Conservation (phyloP, 1,284 basidiomycete species). For the Ceratobasidium sp. region DNA sequence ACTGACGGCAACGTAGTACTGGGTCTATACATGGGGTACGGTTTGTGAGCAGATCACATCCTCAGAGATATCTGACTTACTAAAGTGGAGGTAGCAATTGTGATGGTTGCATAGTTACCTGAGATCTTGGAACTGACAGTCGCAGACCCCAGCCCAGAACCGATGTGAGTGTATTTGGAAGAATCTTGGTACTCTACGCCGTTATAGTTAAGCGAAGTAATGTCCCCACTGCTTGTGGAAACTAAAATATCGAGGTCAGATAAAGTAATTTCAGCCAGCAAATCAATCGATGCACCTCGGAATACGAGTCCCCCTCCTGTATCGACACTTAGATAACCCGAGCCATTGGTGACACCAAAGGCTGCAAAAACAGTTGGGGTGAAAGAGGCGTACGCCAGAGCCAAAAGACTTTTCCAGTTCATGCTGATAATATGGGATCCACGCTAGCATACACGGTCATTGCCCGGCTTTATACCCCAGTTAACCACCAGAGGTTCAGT, state of each 20-base stretch:
- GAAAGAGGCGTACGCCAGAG: conserved; percentile 16
- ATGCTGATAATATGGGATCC: background rate
- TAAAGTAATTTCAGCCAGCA: background rate
- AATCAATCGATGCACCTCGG: background rate
- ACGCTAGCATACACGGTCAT: background rate
- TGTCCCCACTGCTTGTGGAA: conserved; percentile 35
- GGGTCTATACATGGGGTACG: conserved; percentile 7
- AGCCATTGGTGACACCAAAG: conserved; percentile 37
- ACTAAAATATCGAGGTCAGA: background rate
- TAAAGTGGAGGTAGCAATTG: conserved; percentile 20
- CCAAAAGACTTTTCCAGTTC: conserved; percentile 27
- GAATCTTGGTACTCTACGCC: conserved; percentile 38
- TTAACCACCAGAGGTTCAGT: background rate
- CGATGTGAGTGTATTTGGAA: conserved; percentile 24
- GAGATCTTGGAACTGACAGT: conserved; percentile 28
- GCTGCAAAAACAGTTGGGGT: conserved; percentile 21
- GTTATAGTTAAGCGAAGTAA: conserved; percentile 37
- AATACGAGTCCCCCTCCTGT: conserved; percentile 38
- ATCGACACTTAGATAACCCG: conserved; percentile 32
- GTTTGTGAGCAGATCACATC: background rate
- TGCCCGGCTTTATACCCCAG: background rate
- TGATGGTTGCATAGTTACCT: conserved; percentile 38
- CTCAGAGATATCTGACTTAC: background rate
- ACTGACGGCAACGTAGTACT: conserved; percentile 41
- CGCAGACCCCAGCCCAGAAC: conserved; percentile 39